phyloP scores from a whole-genome alignment of 306 rosid species.

The Pyrus pyrifolia region DNA sequence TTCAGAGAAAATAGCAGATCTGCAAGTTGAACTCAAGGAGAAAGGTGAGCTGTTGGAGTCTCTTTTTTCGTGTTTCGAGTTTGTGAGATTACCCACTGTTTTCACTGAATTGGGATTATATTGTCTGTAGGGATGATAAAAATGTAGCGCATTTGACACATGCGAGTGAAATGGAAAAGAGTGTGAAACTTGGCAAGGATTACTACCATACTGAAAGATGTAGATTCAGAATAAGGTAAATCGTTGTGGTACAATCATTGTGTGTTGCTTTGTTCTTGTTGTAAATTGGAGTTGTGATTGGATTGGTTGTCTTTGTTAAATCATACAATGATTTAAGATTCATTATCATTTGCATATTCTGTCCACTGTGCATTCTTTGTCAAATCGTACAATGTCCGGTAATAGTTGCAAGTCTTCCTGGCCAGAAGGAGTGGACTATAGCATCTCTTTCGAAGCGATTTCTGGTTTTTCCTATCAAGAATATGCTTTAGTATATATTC shows the following conservation, averaged over 20 bases:
- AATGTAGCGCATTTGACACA: conserved; percentile 93
- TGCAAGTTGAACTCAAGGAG: conserved; percentile 97
- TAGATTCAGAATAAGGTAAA: conserved; percentile 92
- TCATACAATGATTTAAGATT: neutral
- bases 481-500: neutral
- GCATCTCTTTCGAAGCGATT: neutral
- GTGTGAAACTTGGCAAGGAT: conserved; percentile 77
- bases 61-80: neutral
- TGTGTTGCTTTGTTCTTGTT: neutral
- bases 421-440: neutral
- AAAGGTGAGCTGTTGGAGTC: conserved; percentile 41
- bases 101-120: conserved; percentile 11
- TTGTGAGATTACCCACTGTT: neutral
- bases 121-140: conserved; percentile 76
- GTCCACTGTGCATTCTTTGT: neutral
- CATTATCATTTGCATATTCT: neutral
- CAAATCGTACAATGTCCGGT: neutral
- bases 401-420: neutral
- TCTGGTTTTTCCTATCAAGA: neutral
- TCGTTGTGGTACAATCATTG: neutral
- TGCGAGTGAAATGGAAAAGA: conserved; percentile 91
- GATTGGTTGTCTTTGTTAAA: neutral
- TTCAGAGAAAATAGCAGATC: conserved; percentile 86
- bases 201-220: conserved; percentile 83
- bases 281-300: neutral